Evolutionary conservation across 768 basidiomycete genomes (phyloP), one percentile per base, ranked within the genome.

Genomic region (Cytidiella melzeri): DNA sequence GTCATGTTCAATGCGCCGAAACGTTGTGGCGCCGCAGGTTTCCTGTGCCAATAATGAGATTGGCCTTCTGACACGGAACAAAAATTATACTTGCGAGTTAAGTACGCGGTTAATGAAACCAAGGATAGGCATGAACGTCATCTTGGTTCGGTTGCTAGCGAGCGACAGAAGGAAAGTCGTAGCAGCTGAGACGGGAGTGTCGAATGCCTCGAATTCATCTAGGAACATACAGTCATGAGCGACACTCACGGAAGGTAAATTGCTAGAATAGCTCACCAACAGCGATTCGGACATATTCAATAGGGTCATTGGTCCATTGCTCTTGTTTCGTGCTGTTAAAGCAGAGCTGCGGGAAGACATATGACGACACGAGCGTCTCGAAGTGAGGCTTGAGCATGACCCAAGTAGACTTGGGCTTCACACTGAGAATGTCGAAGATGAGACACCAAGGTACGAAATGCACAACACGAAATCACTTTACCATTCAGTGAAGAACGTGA

Each of bases 401-500:
- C 91, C 92, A 94, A 4, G 90, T 95, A n/a, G 88, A 79, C 61
- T 90, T 92, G 12, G 92, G 92, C 69, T 94, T 94, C 57, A 95
- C 80, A 57, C 92, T 94, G 45, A 5, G 48, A n/a, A n/a, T n/a
- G n/a, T n/a, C n/a, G n/a, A n/a, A n/a, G 28, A 46, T 38, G 23
- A 9, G 43, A 43, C 48, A 43, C 20, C 51, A 25, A 41, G 25
- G 41, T 25, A n/a, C n/a, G n/a, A n/a, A n/a, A n/a, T n/a, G n/a
- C n/a, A n/a, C n/a, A n/a, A n/a, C n/a, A 23, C 43, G 28, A 26
- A 41, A 41, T 43, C 43, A 7, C 43, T 41, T 34, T 57, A 91
- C 92, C 92, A 94, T 61, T 92, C 88, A 5, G 83, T 87, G 60
- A 94, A 83, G 72, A 92, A 94, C 45, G 77, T 74, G 65, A 93